Conservation (phyloP, 2,329 filamentous ascomycete genomes). For the Calonectria pseudoreteaudii region DNA sequence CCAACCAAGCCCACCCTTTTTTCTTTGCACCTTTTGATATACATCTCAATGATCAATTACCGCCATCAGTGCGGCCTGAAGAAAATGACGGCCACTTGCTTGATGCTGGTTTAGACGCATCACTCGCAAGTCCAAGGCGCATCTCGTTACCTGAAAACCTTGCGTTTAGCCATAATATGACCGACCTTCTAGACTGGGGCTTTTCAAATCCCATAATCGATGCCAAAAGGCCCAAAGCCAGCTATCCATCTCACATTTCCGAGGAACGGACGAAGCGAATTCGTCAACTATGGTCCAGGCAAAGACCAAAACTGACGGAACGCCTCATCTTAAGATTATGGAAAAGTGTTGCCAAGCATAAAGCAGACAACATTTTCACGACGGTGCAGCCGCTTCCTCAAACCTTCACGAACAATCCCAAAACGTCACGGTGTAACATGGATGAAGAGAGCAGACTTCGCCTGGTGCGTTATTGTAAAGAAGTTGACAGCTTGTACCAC, state of each 20-base stretch:
- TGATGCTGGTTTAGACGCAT: neutral
- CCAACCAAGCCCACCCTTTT: neutral
- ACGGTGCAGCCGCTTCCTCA: neutral
- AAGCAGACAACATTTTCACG: neutral
- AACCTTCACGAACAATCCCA: rapidly evolving
- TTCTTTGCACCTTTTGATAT: neutral
- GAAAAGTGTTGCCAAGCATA: neutral
- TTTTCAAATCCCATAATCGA: neutral
- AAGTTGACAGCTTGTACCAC: neutral
- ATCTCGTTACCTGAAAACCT: neutral
- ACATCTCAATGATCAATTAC: neutral
- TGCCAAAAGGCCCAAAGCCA: too few species aligned
- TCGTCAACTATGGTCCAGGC: neutral
- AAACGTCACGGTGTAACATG: neutral
- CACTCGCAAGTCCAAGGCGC: neutral
- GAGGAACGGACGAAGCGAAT: neutral
- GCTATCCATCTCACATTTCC: neutral
- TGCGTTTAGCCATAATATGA: neutral
- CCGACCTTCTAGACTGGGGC: neutral
- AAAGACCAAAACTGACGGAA: neutral
- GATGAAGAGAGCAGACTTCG: neutral
- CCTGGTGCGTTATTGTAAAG: neutral
- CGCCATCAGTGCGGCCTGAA: too few species aligned
- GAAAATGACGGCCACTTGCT: neutral
- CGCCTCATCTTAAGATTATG: neutral